Evolutionary conservation across 768 basidiomycete genomes (phyloP).

Genomic region (Russula vinacea): DNA sequence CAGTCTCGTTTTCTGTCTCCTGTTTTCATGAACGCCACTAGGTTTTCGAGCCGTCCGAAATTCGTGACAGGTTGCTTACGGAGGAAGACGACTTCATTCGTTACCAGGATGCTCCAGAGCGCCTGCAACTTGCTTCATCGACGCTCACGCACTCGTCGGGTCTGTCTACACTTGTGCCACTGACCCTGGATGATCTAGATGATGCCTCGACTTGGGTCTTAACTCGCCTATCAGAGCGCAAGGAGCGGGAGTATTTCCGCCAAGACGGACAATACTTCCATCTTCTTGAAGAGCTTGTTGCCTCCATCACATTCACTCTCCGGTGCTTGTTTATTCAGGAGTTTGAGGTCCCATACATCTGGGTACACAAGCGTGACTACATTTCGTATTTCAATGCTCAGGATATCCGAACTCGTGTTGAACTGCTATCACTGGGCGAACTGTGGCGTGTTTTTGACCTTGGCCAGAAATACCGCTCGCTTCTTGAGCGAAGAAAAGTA

Average conservation of each 20-base stretch:
- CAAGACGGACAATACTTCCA: conserved; percentile 56
- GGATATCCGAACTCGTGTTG: conserved; percentile 58
- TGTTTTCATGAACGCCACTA: conserved; percentile 37
- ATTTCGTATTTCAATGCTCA: conserved; percentile 76
- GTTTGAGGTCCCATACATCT: conserved; percentile 93
- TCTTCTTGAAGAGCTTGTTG: conserved; percentile 64
- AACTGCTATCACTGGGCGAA: conserved; percentile 74
- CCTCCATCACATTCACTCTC: conserved; percentile 76
- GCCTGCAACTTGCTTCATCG: conserved; percentile 88
- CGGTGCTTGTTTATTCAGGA: conserved; percentile 81
- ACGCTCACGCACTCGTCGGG: conserved; percentile 69
- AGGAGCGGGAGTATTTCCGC: conserved; percentile 70
- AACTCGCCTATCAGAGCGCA: conserved; percentile 65
- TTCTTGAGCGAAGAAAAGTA: conserved; percentile 67
- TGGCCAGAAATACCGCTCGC: conserved; percentile 85
- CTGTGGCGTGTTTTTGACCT: conserved; percentile 90
- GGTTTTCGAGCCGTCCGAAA: conserved; percentile 99
- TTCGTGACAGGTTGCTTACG: conserved; percentile 81
- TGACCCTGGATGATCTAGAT: conserved; percentile 69
- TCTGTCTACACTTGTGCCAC: conserved; percentile 56
- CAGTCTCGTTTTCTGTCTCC: conserved; percentile 28
- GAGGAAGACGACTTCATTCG: conserved; percentile 94
- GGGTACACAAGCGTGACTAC: conserved; percentile 89
- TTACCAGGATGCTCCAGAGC: conserved; percentile 86
- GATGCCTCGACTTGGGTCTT: conserved; percentile 89